These are phyloP conservation scores for Hypsizygus marmoreus DNA, from an alignment of 768 basidiomycete species.

Conservation along the genomic window DNA sequence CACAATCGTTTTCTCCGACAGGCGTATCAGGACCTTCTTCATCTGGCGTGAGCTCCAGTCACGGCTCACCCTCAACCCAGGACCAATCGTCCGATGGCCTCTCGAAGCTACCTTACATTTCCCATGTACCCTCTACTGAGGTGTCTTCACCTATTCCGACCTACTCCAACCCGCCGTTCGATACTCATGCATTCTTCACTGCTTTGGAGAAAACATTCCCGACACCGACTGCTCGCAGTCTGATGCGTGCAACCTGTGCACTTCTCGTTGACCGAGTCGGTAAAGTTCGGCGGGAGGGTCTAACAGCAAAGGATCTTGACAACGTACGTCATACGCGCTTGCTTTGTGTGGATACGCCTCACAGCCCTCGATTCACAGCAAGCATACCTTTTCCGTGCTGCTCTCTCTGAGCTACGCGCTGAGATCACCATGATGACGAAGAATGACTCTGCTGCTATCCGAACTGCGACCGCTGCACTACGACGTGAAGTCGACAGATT, in stretches of 20 bases:
- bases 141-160: conserved; percentile 29
- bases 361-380: conserved; percentile 57
- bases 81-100: conserved; percentile 8
- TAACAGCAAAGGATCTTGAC: conserved; percentile 77
- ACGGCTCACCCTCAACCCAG: conserved; percentile 11
- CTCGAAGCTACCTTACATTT: conserved; percentile 11
- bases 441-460: conserved; percentile 83
- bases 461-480: conserved; percentile 72
- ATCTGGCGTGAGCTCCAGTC: conserved; percentile 6
- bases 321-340: too few species aligned
- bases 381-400: conserved; percentile 95
- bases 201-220: conserved; percentile 77
- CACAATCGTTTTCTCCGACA: conserved; percentile 6
- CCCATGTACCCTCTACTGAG: conserved; percentile 21
- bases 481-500: conserved; percentile 85
- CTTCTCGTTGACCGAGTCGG: conserved; percentile 77
- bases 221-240: conserved; percentile 67
- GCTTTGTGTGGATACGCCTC: too few species aligned
- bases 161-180: conserved; percentile 74
- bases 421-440: conserved; percentile 81
- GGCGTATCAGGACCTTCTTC: conserved; percentile 9
- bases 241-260: conserved; percentile 85
- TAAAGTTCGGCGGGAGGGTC: conserved; percentile 67
- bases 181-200: conserved; percentile 77
- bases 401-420: conserved; percentile 84